These are phyloP conservation scores for Camelina sativa DNA, from an alignment of 345 rosid genomes.

Conservation along the genomic window DNA sequence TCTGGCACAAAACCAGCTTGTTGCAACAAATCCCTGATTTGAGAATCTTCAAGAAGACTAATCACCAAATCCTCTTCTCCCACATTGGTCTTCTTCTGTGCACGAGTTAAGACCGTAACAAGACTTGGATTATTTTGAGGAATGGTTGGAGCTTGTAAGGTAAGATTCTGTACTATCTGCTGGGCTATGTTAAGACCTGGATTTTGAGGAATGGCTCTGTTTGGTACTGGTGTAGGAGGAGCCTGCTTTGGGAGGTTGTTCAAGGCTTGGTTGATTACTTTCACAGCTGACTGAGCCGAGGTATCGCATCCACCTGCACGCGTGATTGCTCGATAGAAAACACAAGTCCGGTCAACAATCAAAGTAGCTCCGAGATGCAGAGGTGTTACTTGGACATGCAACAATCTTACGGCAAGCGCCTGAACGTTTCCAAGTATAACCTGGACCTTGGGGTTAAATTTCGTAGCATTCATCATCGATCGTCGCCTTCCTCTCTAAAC, in stretches of 20 bases:
- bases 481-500: too few relatives aligned
- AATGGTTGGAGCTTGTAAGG: not conserved
- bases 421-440: not conserved
- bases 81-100: not conserved
- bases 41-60: conserved; percentile 85
- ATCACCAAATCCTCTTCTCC: conserved; percentile 65
- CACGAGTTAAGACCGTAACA: not conserved
- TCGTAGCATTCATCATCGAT: not conserved
- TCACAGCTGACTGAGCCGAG: conserved; percentile 58
- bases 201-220: not conserved
- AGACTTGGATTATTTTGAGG: not conserved
- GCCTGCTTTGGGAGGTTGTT: conserved; percentile 49
- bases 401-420: not conserved
- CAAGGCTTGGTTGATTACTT: conserved; percentile 67
- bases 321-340: conserved; percentile 64
- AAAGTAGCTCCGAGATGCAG: conserved; percentile 70
- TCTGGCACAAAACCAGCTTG: conserved; percentile 62
- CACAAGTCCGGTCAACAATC: conserved; percentile 60
- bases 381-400: conserved; percentile 80
- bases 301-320: conserved; percentile 55
- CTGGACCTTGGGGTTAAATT: not conserved
- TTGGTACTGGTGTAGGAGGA: not conserved
- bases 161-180: not conserved
- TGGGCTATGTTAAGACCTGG: not conserved
- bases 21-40: conserved; percentile 61